Evolutionary conservation across 2,329 filamentous ascomycete species (phyloP).

Genomic region (Aspergillus brasiliensis): DNA sequence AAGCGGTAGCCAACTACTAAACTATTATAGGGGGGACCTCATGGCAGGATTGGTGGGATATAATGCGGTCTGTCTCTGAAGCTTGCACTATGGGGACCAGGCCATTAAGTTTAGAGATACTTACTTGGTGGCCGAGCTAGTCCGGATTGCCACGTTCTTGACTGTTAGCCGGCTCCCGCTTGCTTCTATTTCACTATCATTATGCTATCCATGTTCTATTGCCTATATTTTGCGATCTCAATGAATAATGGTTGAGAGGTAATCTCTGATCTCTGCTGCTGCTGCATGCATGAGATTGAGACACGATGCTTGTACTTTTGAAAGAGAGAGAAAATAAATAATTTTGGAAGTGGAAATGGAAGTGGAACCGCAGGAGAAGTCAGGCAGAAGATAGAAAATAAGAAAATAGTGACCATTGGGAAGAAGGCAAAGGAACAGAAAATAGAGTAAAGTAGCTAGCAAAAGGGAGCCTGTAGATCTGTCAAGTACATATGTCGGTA

Average conservation of each 20-base stretch:
- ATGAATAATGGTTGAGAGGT: not conserved
- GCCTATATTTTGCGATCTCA: not conserved
- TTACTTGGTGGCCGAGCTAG: not conserved
- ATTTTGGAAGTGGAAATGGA: too few relatives aligned
- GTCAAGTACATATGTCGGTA: conserved; percentile 16
- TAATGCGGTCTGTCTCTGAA: not conserved
- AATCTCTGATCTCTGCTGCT: too few relatives aligned
- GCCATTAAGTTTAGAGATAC: not conserved
- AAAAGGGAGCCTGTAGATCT: conserved; percentile 11
- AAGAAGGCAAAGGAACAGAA: not conserved
- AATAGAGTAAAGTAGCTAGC: not conserved
- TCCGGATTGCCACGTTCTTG: not conserved
- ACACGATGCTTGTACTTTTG: not conserved
- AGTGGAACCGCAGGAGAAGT: not conserved
- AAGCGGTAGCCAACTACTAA: not conserved
- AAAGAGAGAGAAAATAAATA: too few relatives aligned
- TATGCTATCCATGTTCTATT: not conserved
- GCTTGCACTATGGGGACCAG: not conserved
- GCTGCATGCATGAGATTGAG: not conserved
- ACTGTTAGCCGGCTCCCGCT: not conserved
- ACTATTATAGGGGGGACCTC: not conserved
- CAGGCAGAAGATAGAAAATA: not conserved
- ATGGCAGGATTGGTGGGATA: not conserved
- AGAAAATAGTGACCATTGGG: not conserved
- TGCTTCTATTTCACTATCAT: not conserved